These are phyloP conservation scores for Aspergillus indologenus DNA, from an alignment of 495 filamentous ascomycete species.

Conservation along the genomic window DNA sequence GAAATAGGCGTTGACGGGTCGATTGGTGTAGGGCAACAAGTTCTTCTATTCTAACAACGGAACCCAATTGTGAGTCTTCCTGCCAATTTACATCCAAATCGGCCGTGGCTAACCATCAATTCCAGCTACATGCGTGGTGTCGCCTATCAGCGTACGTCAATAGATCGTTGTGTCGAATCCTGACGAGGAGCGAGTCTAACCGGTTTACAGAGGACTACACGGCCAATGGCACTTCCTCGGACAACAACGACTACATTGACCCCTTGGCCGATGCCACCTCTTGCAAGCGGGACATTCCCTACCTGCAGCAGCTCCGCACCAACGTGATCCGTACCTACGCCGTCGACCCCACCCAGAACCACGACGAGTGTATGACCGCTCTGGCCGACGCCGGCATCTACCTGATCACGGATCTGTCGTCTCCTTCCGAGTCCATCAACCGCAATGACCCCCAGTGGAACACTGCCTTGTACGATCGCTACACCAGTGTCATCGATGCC, in stretches of 20 bases:
- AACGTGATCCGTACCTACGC: conserved; percentile 96
- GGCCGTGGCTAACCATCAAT: background rate
- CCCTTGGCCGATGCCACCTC: conserved; percentile 67
- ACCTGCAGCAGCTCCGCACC: conserved; percentile 70
- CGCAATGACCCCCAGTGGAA: conserved; percentile 76
- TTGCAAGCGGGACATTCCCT: conserved; percentile 85
- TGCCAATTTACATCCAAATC: background rate
- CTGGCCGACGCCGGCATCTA: conserved; percentile 93
- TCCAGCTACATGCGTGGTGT: conserved; percentile 74
- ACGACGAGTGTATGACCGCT: conserved; percentile 79
- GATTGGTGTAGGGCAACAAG: conserved; percentile 51
- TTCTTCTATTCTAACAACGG: conserved; percentile 79
- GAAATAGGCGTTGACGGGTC: background rate
- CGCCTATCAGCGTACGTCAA: conserved; percentile 69
- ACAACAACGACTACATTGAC: conserved; percentile 48
- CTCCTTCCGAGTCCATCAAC: conserved; percentile 80
- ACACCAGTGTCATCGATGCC: conserved; percentile 82
- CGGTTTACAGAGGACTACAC: conserved; percentile 42
- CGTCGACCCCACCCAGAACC: conserved; percentile 74
- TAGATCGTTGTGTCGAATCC: background rate
- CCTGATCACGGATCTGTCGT: conserved; percentile 83
- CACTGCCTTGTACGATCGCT: conserved; percentile 70
- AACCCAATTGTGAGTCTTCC: conserved; percentile 67
- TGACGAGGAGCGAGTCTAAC: background rate
- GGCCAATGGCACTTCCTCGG: conserved; percentile 36